A percentile compares a stretch with the other conserved stretches of the same genome.
phyloP scores from a whole-genome alignment of 2,329 filamentous ascomycete species.

The Exophiala sideris region DNA sequence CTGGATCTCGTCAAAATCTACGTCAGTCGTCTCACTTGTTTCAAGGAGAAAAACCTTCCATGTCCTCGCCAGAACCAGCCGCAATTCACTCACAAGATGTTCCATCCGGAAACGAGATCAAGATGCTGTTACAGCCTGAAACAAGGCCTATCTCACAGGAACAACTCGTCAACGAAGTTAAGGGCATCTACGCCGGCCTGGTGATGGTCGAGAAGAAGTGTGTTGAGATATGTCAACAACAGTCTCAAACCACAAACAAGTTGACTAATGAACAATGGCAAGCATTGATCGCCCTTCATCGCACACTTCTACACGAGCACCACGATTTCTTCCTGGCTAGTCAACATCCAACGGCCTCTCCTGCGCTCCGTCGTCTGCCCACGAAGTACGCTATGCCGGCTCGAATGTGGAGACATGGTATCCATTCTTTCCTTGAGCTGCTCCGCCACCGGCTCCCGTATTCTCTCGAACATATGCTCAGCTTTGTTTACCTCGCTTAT shows the following conservation, averaged over 20 bases:
- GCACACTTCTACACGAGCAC: constrained; percentile 76
- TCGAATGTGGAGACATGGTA: constrained; percentile 93
- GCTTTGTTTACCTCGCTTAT: constrained; percentile 85
- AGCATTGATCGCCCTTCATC: constrained; percentile 74
- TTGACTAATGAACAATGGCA: constrained; percentile 73
- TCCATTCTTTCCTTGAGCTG: constrained; percentile 78
- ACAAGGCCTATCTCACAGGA: constrained; percentile 71
- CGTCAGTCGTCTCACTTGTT: not conserved
- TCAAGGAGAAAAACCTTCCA: not conserved
- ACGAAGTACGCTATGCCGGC: constrained; percentile 88
- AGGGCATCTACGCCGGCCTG: constrained; percentile 51
- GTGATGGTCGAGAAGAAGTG: constrained; percentile 72
- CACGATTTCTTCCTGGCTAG: constrained; percentile 83
- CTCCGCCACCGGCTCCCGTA: constrained; percentile 69
- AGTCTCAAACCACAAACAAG: constrained; percentile 52
- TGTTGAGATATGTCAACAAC: constrained; percentile 72
- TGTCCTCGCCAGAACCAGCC: not conserved
- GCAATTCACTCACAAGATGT: not conserved
- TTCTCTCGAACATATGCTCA: constrained; percentile 83
- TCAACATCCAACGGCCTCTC: constrained; percentile 76
- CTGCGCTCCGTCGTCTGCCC: constrained; percentile 64
- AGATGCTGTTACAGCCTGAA: constrained; percentile 51
- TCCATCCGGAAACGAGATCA: not conserved
- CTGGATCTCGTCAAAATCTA: not conserved
- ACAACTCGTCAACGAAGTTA: constrained; percentile 76